Evolutionary conservation across 116 monocot species (phyloP).

Genomic region (Iris pallida): DNA sequence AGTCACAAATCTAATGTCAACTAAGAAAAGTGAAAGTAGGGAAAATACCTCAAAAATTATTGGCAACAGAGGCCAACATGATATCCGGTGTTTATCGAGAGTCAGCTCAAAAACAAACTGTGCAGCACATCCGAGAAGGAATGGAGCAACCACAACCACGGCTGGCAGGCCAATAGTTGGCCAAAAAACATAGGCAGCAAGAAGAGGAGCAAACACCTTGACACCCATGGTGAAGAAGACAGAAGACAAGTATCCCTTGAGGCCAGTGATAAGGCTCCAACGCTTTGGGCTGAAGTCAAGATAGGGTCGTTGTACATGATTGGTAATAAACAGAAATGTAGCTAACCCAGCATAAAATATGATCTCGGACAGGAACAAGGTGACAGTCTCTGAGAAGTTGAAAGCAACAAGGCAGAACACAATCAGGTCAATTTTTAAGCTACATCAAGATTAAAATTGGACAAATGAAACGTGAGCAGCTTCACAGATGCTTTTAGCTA

Average conservation of each 20-base stretch:
- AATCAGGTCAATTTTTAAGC: neutral
- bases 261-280: slow-evolving; percentile 75
- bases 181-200: slow-evolving; percentile 51
- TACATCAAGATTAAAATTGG: neutral
- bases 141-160: slow-evolving; percentile 49
- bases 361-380: slow-evolving; percentile 42
- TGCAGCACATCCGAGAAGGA: slow-evolving; percentile 58
- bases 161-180: slow-evolving; percentile 55
- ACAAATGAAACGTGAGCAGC: neutral
- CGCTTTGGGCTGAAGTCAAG: slow-evolving; percentile 55
- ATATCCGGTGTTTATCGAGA: slow-evolving; percentile 22
- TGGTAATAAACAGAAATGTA: slow-evolving; percentile 34
- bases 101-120: slow-evolving; percentile 53
- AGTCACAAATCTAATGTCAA: neutral
- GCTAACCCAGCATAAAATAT: slow-evolving; percentile 67
- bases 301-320: slow-evolving; percentile 60
- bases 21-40: neutral
- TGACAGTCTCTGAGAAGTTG: slow-evolving; percentile 46
- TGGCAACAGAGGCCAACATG: slow-evolving; percentile 70
- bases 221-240: slow-evolving; percentile 72
- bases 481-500: neutral
- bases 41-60: slow-evolving; percentile 76
- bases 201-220: slow-evolving; percentile 61
- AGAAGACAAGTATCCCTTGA: slow-evolving; percentile 57
- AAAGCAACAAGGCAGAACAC: neutral